Evolutionary conservation across 345 rosid species (phyloP), one percentile per base, ranked within the genome.

Genomic region (Cochlearia excelsa): DNA sequence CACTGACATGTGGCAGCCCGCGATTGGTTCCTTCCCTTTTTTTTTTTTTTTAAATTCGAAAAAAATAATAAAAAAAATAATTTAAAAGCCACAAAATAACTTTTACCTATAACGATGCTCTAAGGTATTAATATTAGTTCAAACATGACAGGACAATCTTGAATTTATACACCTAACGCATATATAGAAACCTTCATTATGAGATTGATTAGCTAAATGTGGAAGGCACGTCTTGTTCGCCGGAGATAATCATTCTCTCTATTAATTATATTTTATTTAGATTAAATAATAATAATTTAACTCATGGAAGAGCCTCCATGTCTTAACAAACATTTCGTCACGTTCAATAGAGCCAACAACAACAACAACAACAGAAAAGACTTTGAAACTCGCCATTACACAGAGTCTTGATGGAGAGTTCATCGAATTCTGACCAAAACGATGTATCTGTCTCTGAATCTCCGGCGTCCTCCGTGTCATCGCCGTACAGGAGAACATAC

Each of bases 401-500:
- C 16, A 16, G 27, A 39, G 10, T 51, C 40, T 5, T 6, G 47
- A 84, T 86, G 94, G 84, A 79, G n/a, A 70, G 39, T 56, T 57
- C 65, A 9, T 73, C 78, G 2, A 76, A 58, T 67, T 63, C 72
- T 10, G 80, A 83, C 68, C 88, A 64, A 48, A 78, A 69, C 56
- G 89, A 80, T 8, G 80, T 60, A 10, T 61, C 81, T 53, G 29
- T 38, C 35, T 37, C 78, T 23, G 95, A 68, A 72, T 81, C 84
- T 41, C 85, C 86, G 2, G 64, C 68, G 41, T 79, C 82, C 30
- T 76, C 80, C 26, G 85, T 75, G 7, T 90, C 88, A 30, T 90
- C 80, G 9, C 47, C 71, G 41, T 78, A 80, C 55, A 70, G 81
- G 61, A 63, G 89, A 74, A 88, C 86, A 39, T 81, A 67, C 69